phyloP scores from a whole-genome alignment of 2,329 filamentous ascomycete genomes.

The Cercospora sojina region DNA sequence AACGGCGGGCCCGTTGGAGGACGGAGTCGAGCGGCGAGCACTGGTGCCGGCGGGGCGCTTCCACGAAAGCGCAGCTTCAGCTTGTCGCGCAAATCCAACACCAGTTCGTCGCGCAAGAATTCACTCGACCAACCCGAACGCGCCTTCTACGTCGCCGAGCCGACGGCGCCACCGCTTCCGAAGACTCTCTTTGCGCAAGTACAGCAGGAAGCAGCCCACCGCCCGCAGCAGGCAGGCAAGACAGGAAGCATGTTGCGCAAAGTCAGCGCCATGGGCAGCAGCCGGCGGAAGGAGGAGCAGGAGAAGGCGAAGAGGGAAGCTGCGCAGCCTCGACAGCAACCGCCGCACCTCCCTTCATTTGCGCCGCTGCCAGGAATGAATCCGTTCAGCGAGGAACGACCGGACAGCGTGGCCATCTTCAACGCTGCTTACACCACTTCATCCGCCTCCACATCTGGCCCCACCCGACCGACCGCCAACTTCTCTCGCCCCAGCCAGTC shows the following conservation, averaged over 20 bases:
- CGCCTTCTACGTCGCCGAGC: constrained; percentile 6
- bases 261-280: constrained; percentile 30
- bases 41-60: neutral
- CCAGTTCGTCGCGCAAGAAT: constrained; percentile 10
- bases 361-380: constrained; percentile 51
- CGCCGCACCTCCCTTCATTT: constrained; percentile 57
- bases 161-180: constrained; percentile 4
- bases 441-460: constrained; percentile 34
- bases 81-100: constrained; percentile 11
- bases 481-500: constrained; percentile 35
- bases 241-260: constrained; percentile 36
- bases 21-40: constrained; percentile 14
- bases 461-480: constrained; percentile 38
- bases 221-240: neutral
- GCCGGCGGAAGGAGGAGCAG: constrained; percentile 31
- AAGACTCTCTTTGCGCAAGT: constrained; percentile 7
- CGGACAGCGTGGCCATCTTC: constrained; percentile 63
- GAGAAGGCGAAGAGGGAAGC: constrained; percentile 22
- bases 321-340: constrained; percentile 54
- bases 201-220: constrained; percentile 7
- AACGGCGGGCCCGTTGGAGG: constrained; percentile 2
- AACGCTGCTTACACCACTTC: constrained; percentile 39
- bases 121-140: constrained; percentile 10
- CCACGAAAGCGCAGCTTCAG: constrained; percentile 13
- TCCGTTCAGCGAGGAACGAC: constrained; percentile 58